Percentiles rank a stretch among this genome's conserved stretches.
phyloP scores from a whole-genome alignment of 148 eudicot species.

The Beta vulgaris region DNA sequence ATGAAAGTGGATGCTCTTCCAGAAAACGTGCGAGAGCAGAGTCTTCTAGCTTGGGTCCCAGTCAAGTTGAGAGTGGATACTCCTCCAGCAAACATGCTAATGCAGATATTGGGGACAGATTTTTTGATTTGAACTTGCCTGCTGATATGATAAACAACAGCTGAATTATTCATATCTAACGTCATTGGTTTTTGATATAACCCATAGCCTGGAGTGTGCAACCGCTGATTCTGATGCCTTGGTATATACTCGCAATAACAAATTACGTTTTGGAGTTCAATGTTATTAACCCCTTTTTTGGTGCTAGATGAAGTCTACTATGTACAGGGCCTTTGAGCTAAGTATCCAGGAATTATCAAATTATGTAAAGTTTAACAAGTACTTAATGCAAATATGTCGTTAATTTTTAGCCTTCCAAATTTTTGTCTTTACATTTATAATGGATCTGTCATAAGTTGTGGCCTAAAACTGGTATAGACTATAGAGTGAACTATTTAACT shows the following conservation, averaged over 20 bases:
- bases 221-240: constrained; percentile 12
- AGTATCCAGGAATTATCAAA: constrained; percentile 12
- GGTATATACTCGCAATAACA: constrained; percentile 7
- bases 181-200: neutral
- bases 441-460: neutral
- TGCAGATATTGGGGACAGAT: constrained; percentile 31
- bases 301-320: neutral
- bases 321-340: constrained; percentile 22
- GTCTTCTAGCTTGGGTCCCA: constrained; percentile 32
- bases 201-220: constrained; percentile 12
- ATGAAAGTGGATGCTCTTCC: constrained; percentile 38
- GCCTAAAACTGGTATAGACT: no score
- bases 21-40: constrained; percentile 31
- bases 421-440: neutral
- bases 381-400: constrained; percentile 13
- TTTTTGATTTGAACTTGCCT: constrained; percentile 46
- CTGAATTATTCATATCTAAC: constrained; percentile 17
- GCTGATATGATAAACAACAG: constrained; percentile 34
- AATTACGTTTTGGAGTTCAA: neutral
- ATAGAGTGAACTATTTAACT: no score
- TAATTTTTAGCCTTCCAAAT: neutral
- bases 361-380: neutral
- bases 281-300: constrained; percentile 8
- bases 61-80: constrained; percentile 32
- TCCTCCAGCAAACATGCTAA: constrained; percentile 29